Conservation (phyloP, 1,284 basidiomycete species). For the Heimioporus retisporus region DNA sequence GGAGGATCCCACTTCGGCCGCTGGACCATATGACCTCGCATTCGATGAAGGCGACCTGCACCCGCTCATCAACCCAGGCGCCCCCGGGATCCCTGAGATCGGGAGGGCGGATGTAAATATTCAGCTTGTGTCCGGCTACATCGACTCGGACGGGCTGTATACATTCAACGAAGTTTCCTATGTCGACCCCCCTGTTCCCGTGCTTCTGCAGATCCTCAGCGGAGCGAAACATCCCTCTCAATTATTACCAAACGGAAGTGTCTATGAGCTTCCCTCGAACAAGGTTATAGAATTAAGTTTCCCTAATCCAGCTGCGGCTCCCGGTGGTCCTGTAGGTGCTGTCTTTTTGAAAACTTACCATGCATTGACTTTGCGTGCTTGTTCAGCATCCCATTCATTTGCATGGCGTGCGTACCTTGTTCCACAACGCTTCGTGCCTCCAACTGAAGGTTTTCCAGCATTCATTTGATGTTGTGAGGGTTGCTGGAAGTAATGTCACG, state of each 20-base stretch:
- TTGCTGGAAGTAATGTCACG: conserved; percentile 22
- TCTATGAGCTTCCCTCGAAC: conserved; percentile 43
- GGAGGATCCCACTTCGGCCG: conserved; percentile 53
- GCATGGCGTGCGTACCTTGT: conserved; percentile 42
- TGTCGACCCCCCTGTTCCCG: conserved; percentile 34
- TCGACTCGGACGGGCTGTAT: not conserved
- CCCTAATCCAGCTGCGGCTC: conserved; percentile 28
- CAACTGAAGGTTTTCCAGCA: conserved; percentile 26
- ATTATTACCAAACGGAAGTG: conserved; percentile 42
- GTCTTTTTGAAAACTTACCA: not conserved
- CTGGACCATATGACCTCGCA: conserved; percentile 38
- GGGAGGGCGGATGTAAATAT: conserved; percentile 43
- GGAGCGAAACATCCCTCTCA: conserved; percentile 41
- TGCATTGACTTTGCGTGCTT: conserved; percentile 10
- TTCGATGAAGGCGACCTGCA: conserved; percentile 47
- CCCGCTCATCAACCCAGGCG: conserved; percentile 42
- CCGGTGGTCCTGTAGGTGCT: conserved; percentile 47
- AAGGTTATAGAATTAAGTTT: conserved; percentile 47
- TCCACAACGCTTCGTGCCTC: not conserved
- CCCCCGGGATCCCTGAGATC: conserved; percentile 39
- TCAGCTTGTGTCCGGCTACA: conserved; percentile 26
- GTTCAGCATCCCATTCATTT: conserved; percentile 46
- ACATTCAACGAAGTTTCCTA: conserved; percentile 31
- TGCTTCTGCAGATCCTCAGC: conserved; percentile 27
- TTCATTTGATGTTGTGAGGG: conserved; percentile 34